Percentiles rank a stretch among this genome's conserved stretches.
phyloP scores from a whole-genome alignment of 2,329 filamentous ascomycete genomes.

The Claviceps africana region DNA sequence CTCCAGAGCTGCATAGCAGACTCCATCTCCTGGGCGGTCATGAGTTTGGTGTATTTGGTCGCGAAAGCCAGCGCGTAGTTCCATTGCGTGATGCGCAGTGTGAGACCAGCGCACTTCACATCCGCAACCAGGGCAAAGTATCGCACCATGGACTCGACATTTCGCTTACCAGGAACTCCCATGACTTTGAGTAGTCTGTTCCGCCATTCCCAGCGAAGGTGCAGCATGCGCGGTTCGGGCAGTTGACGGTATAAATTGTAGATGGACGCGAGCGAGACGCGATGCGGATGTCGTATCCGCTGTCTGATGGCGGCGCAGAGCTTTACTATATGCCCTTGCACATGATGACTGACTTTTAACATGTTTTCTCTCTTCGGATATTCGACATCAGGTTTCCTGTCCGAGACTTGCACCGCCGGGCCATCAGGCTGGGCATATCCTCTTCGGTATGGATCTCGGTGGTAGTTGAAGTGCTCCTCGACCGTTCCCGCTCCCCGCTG shows the following conservation, averaged over 20 bases:
- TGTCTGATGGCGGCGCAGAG: constrained; percentile 27
- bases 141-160: constrained; percentile 53
- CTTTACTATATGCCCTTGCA: constrained; percentile 21
- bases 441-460: constrained; percentile 39
- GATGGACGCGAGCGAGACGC: constrained; percentile 28
- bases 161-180: constrained; percentile 44
- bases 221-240: constrained; percentile 37
- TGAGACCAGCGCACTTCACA: constrained; percentile 58
- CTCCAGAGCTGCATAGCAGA: constrained; percentile 67
- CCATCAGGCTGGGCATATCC: constrained; percentile 38
- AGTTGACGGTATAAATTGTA: constrained; percentile 35
- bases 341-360: constrained; percentile 19
- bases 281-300: constrained; percentile 28
- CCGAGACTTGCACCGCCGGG: constrained; percentile 35
- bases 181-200: constrained; percentile 54
- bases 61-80: constrained; percentile 72
- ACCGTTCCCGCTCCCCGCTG: constrained; percentile 32
- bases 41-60: constrained; percentile 51
- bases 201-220: constrained; percentile 38
- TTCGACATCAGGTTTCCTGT: constrained; percentile 32
- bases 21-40: constrained; percentile 40
- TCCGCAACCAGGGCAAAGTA: constrained; percentile 79
- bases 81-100: constrained; percentile 59
- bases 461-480: constrained; percentile 37
- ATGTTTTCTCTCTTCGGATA: constrained; percentile 31